These are phyloP conservation scores for Podila epicladia DNA, from an alignment of 192 early-diverging fungal species.

Conservation along the genomic window DNA sequence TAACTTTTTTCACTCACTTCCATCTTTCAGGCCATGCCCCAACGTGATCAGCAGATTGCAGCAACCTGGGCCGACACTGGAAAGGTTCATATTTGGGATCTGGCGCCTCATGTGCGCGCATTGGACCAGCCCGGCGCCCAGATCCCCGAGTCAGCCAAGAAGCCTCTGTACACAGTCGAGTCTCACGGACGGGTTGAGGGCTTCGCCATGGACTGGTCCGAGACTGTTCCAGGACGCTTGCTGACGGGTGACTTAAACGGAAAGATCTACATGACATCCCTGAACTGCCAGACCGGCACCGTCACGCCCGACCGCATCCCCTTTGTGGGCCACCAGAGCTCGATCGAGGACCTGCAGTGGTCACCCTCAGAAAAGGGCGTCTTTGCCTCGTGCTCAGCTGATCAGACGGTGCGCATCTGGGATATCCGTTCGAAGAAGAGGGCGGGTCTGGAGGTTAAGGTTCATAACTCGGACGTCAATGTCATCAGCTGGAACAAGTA, in stretches of 20 bases:
- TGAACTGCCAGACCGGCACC: constrained; percentile 64
- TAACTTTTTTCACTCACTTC: neutral
- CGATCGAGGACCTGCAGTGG: constrained; percentile 98
- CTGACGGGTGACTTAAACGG: constrained; percentile 87
- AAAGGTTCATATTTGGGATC: constrained; percentile 93
- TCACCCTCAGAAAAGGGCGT: constrained; percentile 89
- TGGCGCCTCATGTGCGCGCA: constrained; percentile 74
- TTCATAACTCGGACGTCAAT: constrained; percentile 92
- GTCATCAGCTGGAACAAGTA: constrained; percentile 96
- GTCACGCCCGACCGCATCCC: constrained; percentile 79
- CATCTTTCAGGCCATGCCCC: constrained; percentile 66
- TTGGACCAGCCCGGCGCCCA: constrained; percentile 85
- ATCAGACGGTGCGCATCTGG: constrained; percentile 95
- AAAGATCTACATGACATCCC: constrained; percentile 85
- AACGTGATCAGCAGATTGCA: constrained; percentile 80
- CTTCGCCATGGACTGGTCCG: constrained; percentile 96
- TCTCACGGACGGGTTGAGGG: constrained; percentile 90
- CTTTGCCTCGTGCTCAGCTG: constrained; percentile 92
- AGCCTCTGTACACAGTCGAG: constrained; percentile 84
- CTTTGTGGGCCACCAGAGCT: constrained; percentile 85
- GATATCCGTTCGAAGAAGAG: constrained; percentile 85
- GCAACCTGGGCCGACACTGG: constrained; percentile 97
- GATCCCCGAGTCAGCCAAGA: constrained; percentile 65
- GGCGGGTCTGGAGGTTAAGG: constrained; percentile 79
- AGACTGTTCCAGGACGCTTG: constrained; percentile 69